These are phyloP conservation scores for Sugiyamaella qingdaonensis DNA, from an alignment of 805 yeast species.

Conservation along the genomic window DNA sequence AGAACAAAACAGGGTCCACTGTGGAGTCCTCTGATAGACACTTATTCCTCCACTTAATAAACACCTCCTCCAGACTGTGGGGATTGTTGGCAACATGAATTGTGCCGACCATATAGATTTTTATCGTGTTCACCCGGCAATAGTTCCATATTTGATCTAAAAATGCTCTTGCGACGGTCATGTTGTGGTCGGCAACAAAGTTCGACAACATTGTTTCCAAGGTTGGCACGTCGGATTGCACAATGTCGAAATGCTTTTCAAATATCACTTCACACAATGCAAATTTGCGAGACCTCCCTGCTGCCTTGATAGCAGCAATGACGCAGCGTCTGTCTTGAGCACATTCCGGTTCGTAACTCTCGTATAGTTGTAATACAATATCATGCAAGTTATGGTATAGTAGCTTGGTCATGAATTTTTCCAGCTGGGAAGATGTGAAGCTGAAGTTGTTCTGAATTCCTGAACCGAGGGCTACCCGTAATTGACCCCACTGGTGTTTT, in stretches of 20 bases:
- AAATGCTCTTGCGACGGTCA: constrained; percentile 19
- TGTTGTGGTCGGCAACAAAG: constrained; percentile 16
- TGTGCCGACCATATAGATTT: constrained; percentile 12
- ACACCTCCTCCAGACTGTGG: constrained; percentile 11
- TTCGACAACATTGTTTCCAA: constrained; percentile 12
- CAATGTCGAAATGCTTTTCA: constrained; percentile 11
- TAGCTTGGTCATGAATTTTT: constrained; percentile 8
- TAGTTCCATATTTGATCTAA: constrained; percentile 14
- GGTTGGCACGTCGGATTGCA: constrained; percentile 9
- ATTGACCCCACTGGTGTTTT: constrained; percentile 6
- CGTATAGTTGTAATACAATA: constrained; percentile 12
- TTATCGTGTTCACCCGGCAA: constrained; percentile 10
- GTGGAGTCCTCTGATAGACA: not conserved
- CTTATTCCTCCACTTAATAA: constrained; percentile 14
- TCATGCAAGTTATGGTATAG: constrained; percentile 8
- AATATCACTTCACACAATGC: constrained; percentile 16
- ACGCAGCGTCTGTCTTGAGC: constrained; percentile 11
- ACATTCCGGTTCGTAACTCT: constrained; percentile 8
- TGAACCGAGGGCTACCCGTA: not conserved
- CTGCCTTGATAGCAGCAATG: constrained; percentile 15
- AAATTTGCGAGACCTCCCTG: constrained; percentile 7
- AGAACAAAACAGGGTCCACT: constrained; percentile 7
- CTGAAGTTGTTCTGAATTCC: constrained; percentile 1
- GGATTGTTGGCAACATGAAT: constrained; percentile 13
- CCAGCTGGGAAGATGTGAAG: not conserved